Percentiles rank a stretch among this genome's conserved stretches.
These are phyloP conservation scores for Kluyveromyces nonfermentans DNA, from an alignment of 805 yeast species.

Conservation along the genomic window DNA sequence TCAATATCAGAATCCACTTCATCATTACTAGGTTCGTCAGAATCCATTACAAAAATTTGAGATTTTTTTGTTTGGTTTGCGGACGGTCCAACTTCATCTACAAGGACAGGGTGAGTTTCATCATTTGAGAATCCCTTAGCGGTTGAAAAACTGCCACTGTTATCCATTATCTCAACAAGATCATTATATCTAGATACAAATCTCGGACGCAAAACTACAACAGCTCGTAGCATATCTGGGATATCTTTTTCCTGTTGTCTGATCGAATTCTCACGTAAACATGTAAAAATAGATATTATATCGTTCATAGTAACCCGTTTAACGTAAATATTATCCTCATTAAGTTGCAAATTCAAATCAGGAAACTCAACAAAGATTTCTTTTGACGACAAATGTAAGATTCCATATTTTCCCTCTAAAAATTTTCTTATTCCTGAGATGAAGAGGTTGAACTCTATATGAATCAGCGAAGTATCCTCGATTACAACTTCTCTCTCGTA, in stretches of 20 bases:
- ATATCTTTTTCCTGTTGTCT: conserved; percentile 13
- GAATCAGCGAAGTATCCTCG: conserved; percentile 5
- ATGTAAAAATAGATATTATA: conserved; percentile 23
- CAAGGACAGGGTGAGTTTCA: conserved; percentile 23
- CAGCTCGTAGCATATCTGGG: conserved; percentile 14
- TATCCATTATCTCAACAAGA: conserved; percentile 27
- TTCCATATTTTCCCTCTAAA: conserved; percentile 17
- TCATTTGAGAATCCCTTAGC: conserved; percentile 26
- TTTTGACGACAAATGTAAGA: conserved; percentile 17
- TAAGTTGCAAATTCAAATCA: conserved; percentile 22
- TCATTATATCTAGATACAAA: conserved; percentile 29
- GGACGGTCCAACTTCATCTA: conserved; percentile 18
- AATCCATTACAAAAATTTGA: conserved; percentile 18
- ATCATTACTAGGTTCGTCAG: conserved; percentile 14
- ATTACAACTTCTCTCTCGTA: conserved; percentile 10
- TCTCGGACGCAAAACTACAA: conserved; percentile 18
- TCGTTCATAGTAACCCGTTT: conserved; percentile 25
- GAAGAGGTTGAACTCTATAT: neutral
- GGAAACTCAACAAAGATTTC: conserved; percentile 23
- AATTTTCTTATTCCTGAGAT: conserved; percentile 15
- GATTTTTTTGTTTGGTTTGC: conserved; percentile 2
- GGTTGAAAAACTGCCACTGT: conserved; percentile 23
- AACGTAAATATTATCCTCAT: conserved; percentile 28
- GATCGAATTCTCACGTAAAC: conserved; percentile 20
- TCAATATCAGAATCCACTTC: conserved; percentile 3